Conservation (phyloP, 1,139 yeast genomes). For the Saccharomyces uvarum region DNA sequence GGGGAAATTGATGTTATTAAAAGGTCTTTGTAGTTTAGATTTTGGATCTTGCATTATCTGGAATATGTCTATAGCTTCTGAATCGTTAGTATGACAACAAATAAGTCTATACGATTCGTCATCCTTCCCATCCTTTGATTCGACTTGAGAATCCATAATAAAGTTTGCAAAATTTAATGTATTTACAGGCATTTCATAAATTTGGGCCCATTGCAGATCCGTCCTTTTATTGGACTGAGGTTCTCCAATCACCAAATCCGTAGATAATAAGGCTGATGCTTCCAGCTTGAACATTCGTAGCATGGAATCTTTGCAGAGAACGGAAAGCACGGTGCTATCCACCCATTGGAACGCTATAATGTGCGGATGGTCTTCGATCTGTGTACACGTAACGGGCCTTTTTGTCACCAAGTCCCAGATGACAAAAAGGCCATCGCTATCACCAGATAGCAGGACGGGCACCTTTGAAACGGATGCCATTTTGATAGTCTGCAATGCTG, state of each 20-base stretch:
- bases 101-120: conserved; percentile 14
- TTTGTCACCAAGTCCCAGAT: conserved; percentile 27
- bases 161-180: conserved; percentile 30
- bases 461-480: conserved; percentile 1
- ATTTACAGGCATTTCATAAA: conserved; percentile 29
- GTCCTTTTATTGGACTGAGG: neutral
- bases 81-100: conserved; percentile 28
- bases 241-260: neutral
- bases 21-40: conserved; percentile 9
- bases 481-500: conserved; percentile 8
- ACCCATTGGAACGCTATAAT: conserved; percentile 16
- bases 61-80: conserved; percentile 27
- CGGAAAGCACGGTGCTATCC: conserved; percentile 10
- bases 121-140: conserved; percentile 3
- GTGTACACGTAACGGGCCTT: conserved; percentile 16
- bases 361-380: conserved; percentile 10
- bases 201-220: conserved; percentile 5
- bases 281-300: conserved; percentile 18
- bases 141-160: conserved; percentile 6
- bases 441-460: conserved; percentile 25
- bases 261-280: neutral
- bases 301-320: conserved; percentile 25
- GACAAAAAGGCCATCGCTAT: conserved; percentile 21
- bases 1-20: conserved; percentile 16
- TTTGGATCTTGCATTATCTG: neutral